Evolutionary conservation across 371 early-diverging fungal species (phyloP), one percentile per base, ranked within the genome.

Genomic region (Mortierella sp.): DNA sequence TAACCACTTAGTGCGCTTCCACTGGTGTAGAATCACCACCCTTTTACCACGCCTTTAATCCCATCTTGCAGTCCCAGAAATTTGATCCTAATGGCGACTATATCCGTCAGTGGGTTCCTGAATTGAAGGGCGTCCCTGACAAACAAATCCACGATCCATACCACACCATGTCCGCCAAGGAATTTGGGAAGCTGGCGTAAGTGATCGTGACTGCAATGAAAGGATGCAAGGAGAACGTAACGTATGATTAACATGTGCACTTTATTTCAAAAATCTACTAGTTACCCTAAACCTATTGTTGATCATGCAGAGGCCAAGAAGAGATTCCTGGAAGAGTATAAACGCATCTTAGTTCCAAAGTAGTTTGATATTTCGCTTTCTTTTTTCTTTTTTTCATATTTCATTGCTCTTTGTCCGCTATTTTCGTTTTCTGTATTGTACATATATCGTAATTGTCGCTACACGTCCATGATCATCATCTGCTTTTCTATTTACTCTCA

Each of bases 21-120:
- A 92, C 92, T 16, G 92, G 94, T 8, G 87, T 89, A 38, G 92
- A 93, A 63, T 68, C 89, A 9, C 90, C 90, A 68, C 92, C 94
- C 0, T 92, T 91, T 74, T 92, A 90, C 72, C 84, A 92, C 15
- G 84, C 90, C 40, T 90, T 91, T 81, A 93, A 91, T 70, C 91
- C 92, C 4, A 70, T 73, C 19, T 52, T 75, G n/a, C 84, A 84
- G 55, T 82, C 83, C 5, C 66, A 72, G 33, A 74, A 70, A 66
- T 91, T 88, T 75, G 94, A 94, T 76, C 85, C 86, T 4, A 68
- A 82, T 4, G 92, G 91, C 24, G 70, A 77, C 0, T 88, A 72
- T 64, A 88, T 90, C 63, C 75, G 80, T 16, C 76, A 81, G 38
- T 88, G 85, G 82, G 84, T 88, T 5, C 88, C 87, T 2, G 88